phyloP scores from a whole-genome alignment of 768 basidiomycete genomes.

The Podaxis sp. region DNA sequence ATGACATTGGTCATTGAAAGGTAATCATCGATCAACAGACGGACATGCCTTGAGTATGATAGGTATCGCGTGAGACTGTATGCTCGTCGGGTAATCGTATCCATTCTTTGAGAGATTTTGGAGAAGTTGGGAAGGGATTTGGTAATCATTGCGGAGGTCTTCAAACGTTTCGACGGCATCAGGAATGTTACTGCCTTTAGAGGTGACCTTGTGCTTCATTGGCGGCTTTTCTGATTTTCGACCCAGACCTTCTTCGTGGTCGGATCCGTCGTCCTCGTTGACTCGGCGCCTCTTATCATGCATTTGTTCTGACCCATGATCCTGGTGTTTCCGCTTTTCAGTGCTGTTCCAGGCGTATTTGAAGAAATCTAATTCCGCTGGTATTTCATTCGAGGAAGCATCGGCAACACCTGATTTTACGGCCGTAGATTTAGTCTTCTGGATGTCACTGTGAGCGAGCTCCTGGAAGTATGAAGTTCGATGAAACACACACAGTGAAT shows the following conservation, averaged over 20 bases:
- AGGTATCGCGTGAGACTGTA: slow-evolving; percentile 79
- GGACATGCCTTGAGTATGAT: slow-evolving; percentile 71
- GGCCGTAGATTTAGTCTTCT: slow-evolving; percentile 12
- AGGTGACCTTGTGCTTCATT: slow-evolving; percentile 13
- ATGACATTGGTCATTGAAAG: slow-evolving; percentile 6
- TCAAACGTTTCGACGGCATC: slow-evolving; percentile 56
- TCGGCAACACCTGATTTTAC: slow-evolving; percentile 11
- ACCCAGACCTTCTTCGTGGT: slow-evolving; percentile 1
- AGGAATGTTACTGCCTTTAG: slow-evolving; percentile 73
- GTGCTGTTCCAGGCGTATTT: slow-evolving; percentile 68
- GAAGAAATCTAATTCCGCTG: slow-evolving; percentile 87
- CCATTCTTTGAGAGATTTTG: slow-evolving; percentile 62
- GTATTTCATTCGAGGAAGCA: slow-evolving; percentile 49
- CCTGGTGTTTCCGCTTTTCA: slow-evolving; percentile 49
- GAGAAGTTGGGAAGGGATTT: slow-evolving; percentile 58
- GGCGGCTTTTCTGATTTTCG: slow-evolving; percentile 15
- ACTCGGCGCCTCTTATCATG: slow-evolving; percentile 31
- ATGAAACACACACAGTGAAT: slow-evolving; percentile 57
- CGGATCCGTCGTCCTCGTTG: slow-evolving; percentile 24
- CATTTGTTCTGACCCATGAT: slow-evolving; percentile 20
- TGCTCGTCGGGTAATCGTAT: slow-evolving; percentile 71
- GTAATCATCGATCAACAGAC: neutral
- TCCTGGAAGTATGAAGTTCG: neutral
- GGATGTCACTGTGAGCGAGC: neutral
- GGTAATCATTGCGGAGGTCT: slow-evolving; percentile 56